Base-by-base conservation (phyloP, 2,329 filamentous ascomycete genomes). In the Basipetospora sp. region DNA sequence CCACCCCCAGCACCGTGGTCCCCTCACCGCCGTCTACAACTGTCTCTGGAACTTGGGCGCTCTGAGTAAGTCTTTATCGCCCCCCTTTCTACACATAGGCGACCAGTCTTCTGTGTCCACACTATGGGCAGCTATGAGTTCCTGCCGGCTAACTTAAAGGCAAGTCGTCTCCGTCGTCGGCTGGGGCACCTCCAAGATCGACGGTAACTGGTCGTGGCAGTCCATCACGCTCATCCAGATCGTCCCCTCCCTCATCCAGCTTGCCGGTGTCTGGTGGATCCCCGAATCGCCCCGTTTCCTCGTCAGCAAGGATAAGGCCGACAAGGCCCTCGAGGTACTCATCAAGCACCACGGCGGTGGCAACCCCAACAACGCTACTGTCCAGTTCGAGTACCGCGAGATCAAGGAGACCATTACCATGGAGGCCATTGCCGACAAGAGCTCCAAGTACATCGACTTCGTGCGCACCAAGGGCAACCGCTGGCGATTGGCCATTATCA, bases 221-320 rank as follows among this genome's bases (percentile, higher is more conserved):
- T 71, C 70, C 27, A 74, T 78, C 36, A 72, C 71, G 8, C 59
- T 80, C n/a, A 58, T 80, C 10, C 77, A 81, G 56, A 64, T 69
- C 22, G 50, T 72, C 1, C 74, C 75, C 0, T 76, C 72, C 0
- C 44, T 75, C 10, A 59, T 79, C 39, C 76, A 80, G 58, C 59
- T 80, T 29, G 40, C 14, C 39, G 26, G 75, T 48, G 74, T 83
- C 53, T 80, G 69, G 58, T 73, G 62, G 19, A 59, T 80, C n/a
- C 77, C 77, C 4, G 77, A 82, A 54, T 75, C 69, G 0, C 77
- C 77, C 0, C 66, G 77, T 44, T 82, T 67, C 59, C 66, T 81
- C 11, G 63, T 79, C 45, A 63, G 67, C 48, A 75, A 76, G 54
- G 76, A 77, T 47, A 67, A 69, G 25, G 62, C 71, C 43, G 70